Percentiles rank a stretch among this genome's conserved stretches.
Conservation (phyloP, 345 rosid genomes). For the Boechera stricta region DNA sequence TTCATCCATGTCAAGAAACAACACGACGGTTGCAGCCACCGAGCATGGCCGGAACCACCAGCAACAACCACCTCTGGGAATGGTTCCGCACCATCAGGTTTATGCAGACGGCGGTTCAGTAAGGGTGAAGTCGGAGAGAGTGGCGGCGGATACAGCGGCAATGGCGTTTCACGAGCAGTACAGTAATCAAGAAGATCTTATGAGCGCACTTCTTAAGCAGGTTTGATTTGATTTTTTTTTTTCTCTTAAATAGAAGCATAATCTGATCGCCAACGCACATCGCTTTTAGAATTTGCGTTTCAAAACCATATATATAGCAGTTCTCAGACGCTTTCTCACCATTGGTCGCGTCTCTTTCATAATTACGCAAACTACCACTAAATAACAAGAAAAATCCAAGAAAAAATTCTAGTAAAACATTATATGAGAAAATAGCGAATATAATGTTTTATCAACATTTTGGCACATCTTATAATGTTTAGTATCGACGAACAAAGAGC, state of each 20-base stretch:
- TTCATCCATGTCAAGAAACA: conserved; percentile 42
- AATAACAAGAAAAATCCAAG: not conserved
- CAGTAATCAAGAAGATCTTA: conserved; percentile 83
- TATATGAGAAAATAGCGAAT: not conserved
- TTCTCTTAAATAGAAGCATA: conserved; percentile 30
- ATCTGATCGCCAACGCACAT: conserved; percentile 24
- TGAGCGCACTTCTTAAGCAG: conserved; percentile 89
- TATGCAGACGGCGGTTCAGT: conserved; percentile 38
- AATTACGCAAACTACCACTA: conserved; percentile 19
- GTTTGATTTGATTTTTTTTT: conserved; percentile 45
- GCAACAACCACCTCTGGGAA: conserved; percentile 3
- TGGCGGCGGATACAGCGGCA: conserved; percentile 49
- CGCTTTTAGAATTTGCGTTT: conserved; percentile 37
- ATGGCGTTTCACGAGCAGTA: conserved; percentile 60
- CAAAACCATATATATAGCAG: conserved; percentile 30
- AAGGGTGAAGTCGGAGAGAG: conserved; percentile 71
- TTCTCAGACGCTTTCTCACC: conserved; percentile 32
- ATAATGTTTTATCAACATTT: too few species aligned
- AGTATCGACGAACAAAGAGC: too few species aligned
- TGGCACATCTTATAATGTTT: too few species aligned
- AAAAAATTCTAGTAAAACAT: not conserved
- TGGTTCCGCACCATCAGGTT: conserved; percentile 29
- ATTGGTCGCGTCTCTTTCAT: conserved; percentile 17
- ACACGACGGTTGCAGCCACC: conserved; percentile 20
- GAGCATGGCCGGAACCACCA: conserved; percentile 34